These are phyloP conservation scores for Piloderma croceum DNA, from an alignment of 768 basidiomycete genomes.

Conservation along the genomic window DNA sequence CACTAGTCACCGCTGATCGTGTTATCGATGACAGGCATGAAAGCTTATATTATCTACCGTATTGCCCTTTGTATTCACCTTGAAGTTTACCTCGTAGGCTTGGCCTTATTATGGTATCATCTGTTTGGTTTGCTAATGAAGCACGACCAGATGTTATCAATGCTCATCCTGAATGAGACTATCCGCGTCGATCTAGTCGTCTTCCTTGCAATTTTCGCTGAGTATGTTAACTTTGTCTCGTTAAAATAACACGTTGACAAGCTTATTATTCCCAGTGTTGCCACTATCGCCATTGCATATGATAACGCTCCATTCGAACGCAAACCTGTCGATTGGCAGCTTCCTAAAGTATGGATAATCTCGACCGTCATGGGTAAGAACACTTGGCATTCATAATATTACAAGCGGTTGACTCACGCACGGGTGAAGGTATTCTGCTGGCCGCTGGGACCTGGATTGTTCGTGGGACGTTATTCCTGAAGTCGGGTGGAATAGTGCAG, in stretches of 20 bases:
- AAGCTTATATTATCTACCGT: constrained; percentile 44
- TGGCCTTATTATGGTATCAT: background rate
- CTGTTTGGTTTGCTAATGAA: background rate
- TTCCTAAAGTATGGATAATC: constrained; percentile 45
- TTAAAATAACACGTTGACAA: constrained; percentile 1
- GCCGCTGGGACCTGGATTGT: constrained; percentile 43
- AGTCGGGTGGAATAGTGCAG: constrained; percentile 37
- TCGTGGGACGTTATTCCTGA: constrained; percentile 35
- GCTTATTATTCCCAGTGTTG: constrained; percentile 23
- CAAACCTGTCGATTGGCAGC: constrained; percentile 44
- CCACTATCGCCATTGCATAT: constrained; percentile 46
- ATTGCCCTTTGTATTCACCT: constrained; percentile 46
- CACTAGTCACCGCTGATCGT: constrained; percentile 32
- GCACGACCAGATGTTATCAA: constrained; percentile 29
- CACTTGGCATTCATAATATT: constrained; percentile 5
- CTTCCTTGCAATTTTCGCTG: constrained; percentile 39
- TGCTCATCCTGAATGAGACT: constrained; percentile 41
- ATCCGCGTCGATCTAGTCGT: constrained; percentile 44
- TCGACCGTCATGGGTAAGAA: constrained; percentile 33
- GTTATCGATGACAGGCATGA: constrained; percentile 17
- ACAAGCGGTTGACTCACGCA: background rate
- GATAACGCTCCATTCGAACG: constrained; percentile 35
- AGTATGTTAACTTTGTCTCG: constrained; percentile 7
- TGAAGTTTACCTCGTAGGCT: constrained; percentile 36
- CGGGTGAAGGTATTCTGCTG: constrained; percentile 23